Evolutionary conservation across 805 yeast genomes (phyloP), one percentile per base, ranked within the genome.

Genomic region (fission yeast (Schizosaccharomyces pombe)): DNA sequence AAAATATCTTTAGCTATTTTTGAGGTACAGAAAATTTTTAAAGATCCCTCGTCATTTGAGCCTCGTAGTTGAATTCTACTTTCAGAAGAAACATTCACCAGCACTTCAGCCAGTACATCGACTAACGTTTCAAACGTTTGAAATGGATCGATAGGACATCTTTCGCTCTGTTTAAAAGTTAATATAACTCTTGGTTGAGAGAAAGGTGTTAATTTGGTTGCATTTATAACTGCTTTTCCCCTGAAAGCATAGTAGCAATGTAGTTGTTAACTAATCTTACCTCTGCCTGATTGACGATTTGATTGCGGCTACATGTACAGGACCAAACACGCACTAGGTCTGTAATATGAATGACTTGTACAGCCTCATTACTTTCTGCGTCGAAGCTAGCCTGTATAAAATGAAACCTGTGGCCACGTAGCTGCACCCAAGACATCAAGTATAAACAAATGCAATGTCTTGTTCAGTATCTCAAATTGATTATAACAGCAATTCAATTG

Each of bases 81-180:
- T 19, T 19, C 30, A 22, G 49, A 22, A 6, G 30, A 19, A 19
- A 43, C 30, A 30, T 43, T 26, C 30, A 43, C 6, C 3, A 43
- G 30, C 26, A 24, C 3, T 22, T 26, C 30, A 16, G 16, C 26
- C 28, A 43, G 49, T 43, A 26, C 11, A 14, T 43, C 49, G 14
- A 43, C 14, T 14, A 43, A n/a, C 26, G 28, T 26, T 14, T 43
- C 49, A 3, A 22, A 43, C 3, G 49, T 43, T 19, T 43, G 16
- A 8, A 43, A 19, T 14, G 49, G 49, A 24, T 43, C 49, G 26
- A 43, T 43, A 3, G 49, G 49, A 43, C 49, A 43, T 43, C 49
- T 19, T 19, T 43, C n/a, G 19, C 26, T 43, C 49, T 43, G 14
- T 2, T 32, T 8, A 9, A n/a, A n/a, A n/a, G n/a, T n/a, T n/a